Evolutionary conservation across 768 basidiomycete species (phyloP).

Genomic region (Suillus alpinus): DNA sequence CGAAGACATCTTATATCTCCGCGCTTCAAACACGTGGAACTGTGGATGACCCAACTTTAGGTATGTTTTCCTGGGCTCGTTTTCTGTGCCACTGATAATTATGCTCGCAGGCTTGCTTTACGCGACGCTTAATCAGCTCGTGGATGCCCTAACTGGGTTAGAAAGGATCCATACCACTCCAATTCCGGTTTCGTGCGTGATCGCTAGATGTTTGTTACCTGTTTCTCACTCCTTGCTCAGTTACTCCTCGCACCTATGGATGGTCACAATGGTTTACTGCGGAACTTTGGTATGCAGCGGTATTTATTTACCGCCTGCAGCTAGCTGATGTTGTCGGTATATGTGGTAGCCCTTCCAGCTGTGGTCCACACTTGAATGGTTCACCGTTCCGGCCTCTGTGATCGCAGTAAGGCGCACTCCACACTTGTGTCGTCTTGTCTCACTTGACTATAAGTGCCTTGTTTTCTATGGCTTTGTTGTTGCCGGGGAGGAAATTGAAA

Average conservation of each 20-base stretch:
- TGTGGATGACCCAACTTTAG: conserved; percentile 55
- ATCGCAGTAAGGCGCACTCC: conserved; percentile 38
- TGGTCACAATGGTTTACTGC: conserved; percentile 58
- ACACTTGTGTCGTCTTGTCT: not conserved
- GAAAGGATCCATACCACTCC: conserved; percentile 74
- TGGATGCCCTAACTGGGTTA: conserved; percentile 64
- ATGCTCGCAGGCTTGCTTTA: conserved; percentile 42
- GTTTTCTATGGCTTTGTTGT: conserved; percentile 73
- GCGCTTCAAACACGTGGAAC: conserved; percentile 45
- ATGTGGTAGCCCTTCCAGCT: conserved; percentile 60
- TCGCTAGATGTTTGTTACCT: not conserved
- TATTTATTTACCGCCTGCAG: not conserved
- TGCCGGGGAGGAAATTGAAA: conserved; percentile 73
- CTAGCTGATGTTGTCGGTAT: not conserved
- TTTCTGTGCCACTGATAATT: not conserved
- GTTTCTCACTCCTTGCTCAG: conserved; percentile 28
- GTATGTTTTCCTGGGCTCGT: conserved; percentile 34
- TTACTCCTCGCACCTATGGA: conserved; percentile 67
- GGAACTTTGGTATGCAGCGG: conserved; percentile 48
- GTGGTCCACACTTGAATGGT: conserved; percentile 49
- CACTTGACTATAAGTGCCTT: conserved; percentile 41
- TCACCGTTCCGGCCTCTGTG: conserved; percentile 62
- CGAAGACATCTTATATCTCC: conserved; percentile 64
- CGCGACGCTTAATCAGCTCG: conserved; percentile 48
- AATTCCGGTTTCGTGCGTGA: conserved; percentile 62